Evolutionary conservation across 208 protist species (phyloP).

Genomic region (Acanthamoeba lenticulata): DNA sequence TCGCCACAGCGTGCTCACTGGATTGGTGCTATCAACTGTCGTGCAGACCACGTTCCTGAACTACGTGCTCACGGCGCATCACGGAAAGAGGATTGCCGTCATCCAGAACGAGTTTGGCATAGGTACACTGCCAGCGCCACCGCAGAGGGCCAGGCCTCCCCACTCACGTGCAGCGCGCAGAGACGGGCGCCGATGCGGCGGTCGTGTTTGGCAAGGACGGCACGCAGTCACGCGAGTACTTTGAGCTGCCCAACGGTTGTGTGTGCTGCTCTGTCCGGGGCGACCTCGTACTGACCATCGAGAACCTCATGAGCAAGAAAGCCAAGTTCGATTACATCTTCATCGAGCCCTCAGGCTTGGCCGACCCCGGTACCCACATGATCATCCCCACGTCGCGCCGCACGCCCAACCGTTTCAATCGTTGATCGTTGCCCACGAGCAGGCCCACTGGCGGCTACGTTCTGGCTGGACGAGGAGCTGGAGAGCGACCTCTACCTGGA

Average conservation of each 20-base stretch:
- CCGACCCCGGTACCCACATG: constrained; percentile 66
- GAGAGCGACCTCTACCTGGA: constrained; percentile 78
- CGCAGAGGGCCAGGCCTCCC: background rate
- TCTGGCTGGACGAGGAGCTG: constrained; percentile 80
- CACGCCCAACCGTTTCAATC: background rate
- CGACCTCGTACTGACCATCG: constrained; percentile 74
- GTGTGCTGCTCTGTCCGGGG: constrained; percentile 70
- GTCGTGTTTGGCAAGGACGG: constrained; percentile 38
- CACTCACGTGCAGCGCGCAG: background rate
- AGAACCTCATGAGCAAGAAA: constrained; percentile 73
- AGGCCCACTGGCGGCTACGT: constrained; percentile 67
- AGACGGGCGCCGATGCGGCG: constrained; percentile 11
- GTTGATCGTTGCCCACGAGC: background rate
- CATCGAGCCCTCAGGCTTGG: constrained; percentile 70
- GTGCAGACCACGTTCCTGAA: constrained; percentile 79
- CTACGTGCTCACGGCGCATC: constrained; percentile 77
- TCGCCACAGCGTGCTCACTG: background rate
- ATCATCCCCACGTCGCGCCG: too few relatives aligned
- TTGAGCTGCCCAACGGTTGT: constrained; percentile 64
- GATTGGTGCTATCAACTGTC: background rate
- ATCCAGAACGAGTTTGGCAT: constrained; percentile 82
- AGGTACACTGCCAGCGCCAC: background rate
- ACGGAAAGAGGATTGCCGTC: constrained; percentile 81
- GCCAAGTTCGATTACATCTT: constrained; percentile 66
- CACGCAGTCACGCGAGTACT: background rate